phyloP scores from a whole-genome alignment of 257 asterid genomes.

The Coffea canephora region DNA sequence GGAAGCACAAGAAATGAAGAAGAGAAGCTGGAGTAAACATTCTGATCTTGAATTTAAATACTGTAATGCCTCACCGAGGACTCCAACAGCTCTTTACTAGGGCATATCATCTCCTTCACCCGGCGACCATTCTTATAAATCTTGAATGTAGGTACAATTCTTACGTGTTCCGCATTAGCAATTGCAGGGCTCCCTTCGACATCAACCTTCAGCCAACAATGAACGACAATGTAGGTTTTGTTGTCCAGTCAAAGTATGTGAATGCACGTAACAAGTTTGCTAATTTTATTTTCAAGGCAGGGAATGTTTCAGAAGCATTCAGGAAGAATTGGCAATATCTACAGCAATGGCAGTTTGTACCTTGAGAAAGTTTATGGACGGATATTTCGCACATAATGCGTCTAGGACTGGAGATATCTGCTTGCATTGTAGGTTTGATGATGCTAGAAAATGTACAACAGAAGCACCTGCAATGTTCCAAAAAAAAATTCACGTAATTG shows the following conservation, averaged over 20 bases:
- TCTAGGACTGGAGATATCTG: constrained; percentile 66
- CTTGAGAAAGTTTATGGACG: constrained; percentile 74
- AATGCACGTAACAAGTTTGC: not conserved
- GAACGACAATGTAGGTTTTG: not conserved
- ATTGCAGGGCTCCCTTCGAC: constrained; percentile 55
- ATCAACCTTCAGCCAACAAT: constrained; percentile 56
- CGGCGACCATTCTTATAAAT: constrained; percentile 59
- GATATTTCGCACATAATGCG: constrained; percentile 63
- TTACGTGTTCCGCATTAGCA: constrained; percentile 65
- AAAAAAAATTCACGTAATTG: constrained; percentile 19
- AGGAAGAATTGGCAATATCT: not conserved
- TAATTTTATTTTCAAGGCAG: not conserved
- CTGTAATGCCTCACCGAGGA: constrained; percentile 80
- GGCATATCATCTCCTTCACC: constrained; percentile 80
- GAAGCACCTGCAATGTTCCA: constrained; percentile 59
- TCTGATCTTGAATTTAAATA: constrained; percentile 27
- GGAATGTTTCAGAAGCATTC: not conserved
- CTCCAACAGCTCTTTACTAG: constrained; percentile 78
- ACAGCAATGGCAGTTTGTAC: constrained; percentile 26
- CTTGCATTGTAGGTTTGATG: constrained; percentile 51
- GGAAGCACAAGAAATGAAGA: constrained; percentile 16
- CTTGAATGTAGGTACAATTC: constrained; percentile 74
- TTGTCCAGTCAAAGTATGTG: not conserved
- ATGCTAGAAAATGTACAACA: constrained; percentile 60
- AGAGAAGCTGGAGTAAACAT: constrained; percentile 16